phyloP scores from a whole-genome alignment of 306 rosid species.

The Dryas alaskensis region DNA sequence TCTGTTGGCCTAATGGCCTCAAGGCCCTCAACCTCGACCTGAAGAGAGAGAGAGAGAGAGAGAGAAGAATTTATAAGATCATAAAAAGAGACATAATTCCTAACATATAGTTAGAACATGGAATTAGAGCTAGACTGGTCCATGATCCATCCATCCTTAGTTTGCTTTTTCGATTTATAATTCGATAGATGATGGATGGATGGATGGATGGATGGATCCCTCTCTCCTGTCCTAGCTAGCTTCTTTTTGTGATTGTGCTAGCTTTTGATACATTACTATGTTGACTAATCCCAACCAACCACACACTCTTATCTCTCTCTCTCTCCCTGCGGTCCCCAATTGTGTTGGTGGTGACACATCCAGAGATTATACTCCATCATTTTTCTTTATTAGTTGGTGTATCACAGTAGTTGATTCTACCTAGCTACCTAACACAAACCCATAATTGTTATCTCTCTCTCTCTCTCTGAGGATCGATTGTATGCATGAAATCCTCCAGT shows the following conservation, averaged over 20 bases:
- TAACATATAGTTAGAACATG: too few relatives aligned
- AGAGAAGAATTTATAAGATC: too few relatives aligned
- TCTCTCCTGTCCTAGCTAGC: too few relatives aligned
- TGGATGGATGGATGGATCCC: too few relatives aligned
- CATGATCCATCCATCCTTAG: too few relatives aligned
- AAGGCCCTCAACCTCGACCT: not conserved
- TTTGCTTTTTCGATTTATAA: too few relatives aligned
- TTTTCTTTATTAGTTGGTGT: constrained; percentile 37
- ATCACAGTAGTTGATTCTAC: constrained; percentile 32
- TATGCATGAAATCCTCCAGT: not conserved
- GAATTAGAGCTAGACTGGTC: too few relatives aligned
- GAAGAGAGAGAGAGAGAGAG: too few relatives aligned
- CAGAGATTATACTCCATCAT: constrained; percentile 12
- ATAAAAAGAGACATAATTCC: too few relatives aligned
- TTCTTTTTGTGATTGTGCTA: constrained; percentile 22
- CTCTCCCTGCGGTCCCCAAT: constrained; percentile 15
- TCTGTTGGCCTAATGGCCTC: not conserved
- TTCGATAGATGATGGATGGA: too few relatives aligned
- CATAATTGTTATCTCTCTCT: constrained; percentile 13
- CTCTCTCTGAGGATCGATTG: constrained; percentile 1
- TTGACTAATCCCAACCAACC: constrained; percentile 85
- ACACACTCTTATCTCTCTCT: constrained; percentile 33
- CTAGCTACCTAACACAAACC: constrained; percentile 27
- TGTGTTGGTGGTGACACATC: constrained; percentile 40
- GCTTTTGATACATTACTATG: constrained; percentile 70